Percentiles rank a stretch among this genome's conserved stretches.
These are phyloP conservation scores for Letharia lupina DNA, from an alignment of 495 filamentous ascomycete genomes.

Conservation along the genomic window DNA sequence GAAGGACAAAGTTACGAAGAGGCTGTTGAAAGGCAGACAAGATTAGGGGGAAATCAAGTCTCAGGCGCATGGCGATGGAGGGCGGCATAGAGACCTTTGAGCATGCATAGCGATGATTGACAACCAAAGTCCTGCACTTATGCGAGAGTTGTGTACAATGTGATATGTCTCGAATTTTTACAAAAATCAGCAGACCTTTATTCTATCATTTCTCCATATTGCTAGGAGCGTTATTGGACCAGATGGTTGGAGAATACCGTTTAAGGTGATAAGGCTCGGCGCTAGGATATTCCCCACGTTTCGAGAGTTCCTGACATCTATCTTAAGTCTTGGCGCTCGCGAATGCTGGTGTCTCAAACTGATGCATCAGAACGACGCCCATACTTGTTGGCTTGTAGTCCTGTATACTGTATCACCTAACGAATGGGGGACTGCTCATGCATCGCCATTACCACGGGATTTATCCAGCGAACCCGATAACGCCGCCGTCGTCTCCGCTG, in stretches of 20 bases:
- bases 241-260: too few relatives aligned
- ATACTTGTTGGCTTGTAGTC: background rate
- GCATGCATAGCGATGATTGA: constrained; percentile 8
- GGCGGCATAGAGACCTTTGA: background rate
- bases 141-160: background rate
- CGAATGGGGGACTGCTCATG: background rate
- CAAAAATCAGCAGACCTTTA: background rate
- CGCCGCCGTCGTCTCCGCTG: background rate
- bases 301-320: background rate
- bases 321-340: background rate
- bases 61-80: constrained; percentile 12
- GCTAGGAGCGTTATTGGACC: background rate
- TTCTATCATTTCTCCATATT: background rate
- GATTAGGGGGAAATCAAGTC: constrained; percentile 29
- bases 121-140: background rate
- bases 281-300: background rate
- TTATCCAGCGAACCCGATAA: background rate
- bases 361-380: background rate
- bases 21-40: constrained; percentile 86
- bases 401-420: background rate
- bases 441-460: background rate
- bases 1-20: constrained; percentile 99
- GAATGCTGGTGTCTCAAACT: background rate
- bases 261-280: too few relatives aligned
- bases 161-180: background rate